Base-by-base conservation (phyloP, 2,329 filamentous ascomycete species). In the Trichoderma aggressivum region DNA sequence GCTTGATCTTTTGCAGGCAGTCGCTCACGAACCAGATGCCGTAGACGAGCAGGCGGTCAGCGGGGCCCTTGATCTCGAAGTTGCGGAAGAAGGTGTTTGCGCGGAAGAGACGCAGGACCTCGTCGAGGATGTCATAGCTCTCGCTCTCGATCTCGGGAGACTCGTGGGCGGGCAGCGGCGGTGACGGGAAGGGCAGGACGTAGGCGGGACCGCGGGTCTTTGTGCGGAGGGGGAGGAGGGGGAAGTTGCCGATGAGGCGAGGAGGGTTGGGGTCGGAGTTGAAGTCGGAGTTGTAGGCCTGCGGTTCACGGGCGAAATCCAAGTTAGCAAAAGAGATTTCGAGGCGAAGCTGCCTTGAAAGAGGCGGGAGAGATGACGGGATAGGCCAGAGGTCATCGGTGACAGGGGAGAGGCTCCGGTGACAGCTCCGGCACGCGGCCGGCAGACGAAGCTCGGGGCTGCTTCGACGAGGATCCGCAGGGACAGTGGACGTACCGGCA, bases 211-310 rank as follows among this genome's bases (percentile, higher is more conserved):
- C 96, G 74, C 96, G 92, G 74, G 94, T 97, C 82, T 94, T 93
- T 78, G 96, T 98, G 78, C 96, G 94, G 70, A 99, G 91, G 1
- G 96, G 95, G 67, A 98, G 91, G 76, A 98, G 90, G 26, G 95
- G 94, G 80, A 98, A 94, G 88, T 98, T 98, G 81, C 95, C 94
- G 86, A 91, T 84, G 75, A 87, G 83, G 70, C 85, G 86, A 53
- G 86, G 86, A 74, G 82, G 80, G 75, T 85, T 91, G 86, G 88
- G 94, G 88, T 89, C 95, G 84, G 82, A 91, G 89, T 91, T 91
- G 90, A 98, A 98, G 87, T 97, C 92, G 82, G 93, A 97, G 88
- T 98, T 97, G 88, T 98, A 98, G 84, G 95, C 95, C 94, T 97
- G 74, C 72, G 73, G 67, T 3, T 70, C 62, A 24, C 26, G 64